phyloP scores from a whole-genome alignment of 139 green algal genomes.

The Picochlorum sp. region DNA sequence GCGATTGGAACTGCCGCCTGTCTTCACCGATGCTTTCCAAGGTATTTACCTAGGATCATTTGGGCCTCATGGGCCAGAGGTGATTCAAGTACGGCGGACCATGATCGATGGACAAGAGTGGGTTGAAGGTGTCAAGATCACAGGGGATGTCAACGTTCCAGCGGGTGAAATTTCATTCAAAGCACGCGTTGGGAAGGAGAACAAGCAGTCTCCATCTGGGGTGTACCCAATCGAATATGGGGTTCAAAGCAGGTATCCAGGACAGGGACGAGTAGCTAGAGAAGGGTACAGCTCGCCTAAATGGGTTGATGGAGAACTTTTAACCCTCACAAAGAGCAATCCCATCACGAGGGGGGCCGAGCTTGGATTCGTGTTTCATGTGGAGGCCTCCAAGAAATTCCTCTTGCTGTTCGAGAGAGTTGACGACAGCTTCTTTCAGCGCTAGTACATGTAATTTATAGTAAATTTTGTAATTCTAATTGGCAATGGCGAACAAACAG shows the following conservation, averaged over 20 bases:
- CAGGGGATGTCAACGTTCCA: constrained; percentile 83
- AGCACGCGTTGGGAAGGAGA: constrained; percentile 41
- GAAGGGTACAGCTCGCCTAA: constrained; percentile 18
- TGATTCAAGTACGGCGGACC: constrained; percentile 56
- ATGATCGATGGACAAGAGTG: constrained; percentile 50
- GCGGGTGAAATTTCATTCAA: constrained; percentile 72
- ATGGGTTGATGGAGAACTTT: constrained; percentile 90
- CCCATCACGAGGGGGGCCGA: constrained; percentile 44
- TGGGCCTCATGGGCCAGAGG: constrained; percentile 78
- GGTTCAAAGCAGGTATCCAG: constrained; percentile 64
- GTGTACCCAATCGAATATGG: constrained; percentile 81
- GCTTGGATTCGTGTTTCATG: constrained; percentile 82
- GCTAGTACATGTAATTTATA: background rate
- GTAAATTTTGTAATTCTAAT: too few relatives aligned
- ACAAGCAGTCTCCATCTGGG: constrained; percentile 17
- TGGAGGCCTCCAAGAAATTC: constrained; percentile 13
- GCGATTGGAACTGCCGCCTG: constrained; percentile 8
- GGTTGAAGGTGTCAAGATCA: constrained; percentile 75
- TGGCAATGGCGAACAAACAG: too few relatives aligned
- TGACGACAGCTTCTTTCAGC: background rate
- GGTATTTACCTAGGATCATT: constrained; percentile 81
- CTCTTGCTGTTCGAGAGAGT: constrained; percentile 20
- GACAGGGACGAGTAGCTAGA: constrained; percentile 70
- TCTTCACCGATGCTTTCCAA: constrained; percentile 46
- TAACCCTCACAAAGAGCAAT: constrained; percentile 52